Evolutionary conservation across 345 rosid species (phyloP), one percentile per base, ranked within the genome.

Genomic region (Linum trigynum): DNA sequence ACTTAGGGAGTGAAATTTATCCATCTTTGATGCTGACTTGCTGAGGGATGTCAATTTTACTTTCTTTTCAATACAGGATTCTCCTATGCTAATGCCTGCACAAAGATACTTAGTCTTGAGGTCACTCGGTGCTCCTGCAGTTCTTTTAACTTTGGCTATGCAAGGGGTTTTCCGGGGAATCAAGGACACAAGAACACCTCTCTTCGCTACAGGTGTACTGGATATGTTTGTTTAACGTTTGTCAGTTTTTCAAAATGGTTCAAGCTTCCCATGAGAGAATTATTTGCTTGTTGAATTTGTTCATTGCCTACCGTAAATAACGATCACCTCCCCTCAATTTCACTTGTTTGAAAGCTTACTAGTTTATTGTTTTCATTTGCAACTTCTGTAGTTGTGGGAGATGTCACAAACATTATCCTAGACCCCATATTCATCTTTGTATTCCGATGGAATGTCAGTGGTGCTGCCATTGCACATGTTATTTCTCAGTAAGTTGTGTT

Each of bases 131-230:
- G 73, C 77, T 69, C 77, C 77, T 45, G 73, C 73, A 4, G 70
- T 74, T 69, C 77, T 74, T 57, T 70, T 74, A 53, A 69, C 77
- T 61, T 64, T 73, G 40, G 76, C 76, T 17, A 73, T 73, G 76
- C 76, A 73, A 68, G 76, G 76, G 48, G 69, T 73, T 35, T 73
- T 73, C 38, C 61, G 72, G 53, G 76, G 76, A 63, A 68, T 73
- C 50, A 73, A 68, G 69, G 68, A 73, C 16, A 73, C 72, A 51
- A 73, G 42, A 73, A 73, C 69, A 57, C 72, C 76, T 64, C 45
- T 73, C 4, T 68, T 58, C 59, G 76, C 76, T 50, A 73, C 76
- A n/a, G 66, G 76, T 73, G 37, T 53, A 72, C 38, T 32, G 3
- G 43, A 50, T 0, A 5, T 45, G 5, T 6, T 45, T 36, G 45